Evolutionary conservation across 345 rosid genomes (phyloP).

Genomic region (Eutrema heterophyllum): DNA sequence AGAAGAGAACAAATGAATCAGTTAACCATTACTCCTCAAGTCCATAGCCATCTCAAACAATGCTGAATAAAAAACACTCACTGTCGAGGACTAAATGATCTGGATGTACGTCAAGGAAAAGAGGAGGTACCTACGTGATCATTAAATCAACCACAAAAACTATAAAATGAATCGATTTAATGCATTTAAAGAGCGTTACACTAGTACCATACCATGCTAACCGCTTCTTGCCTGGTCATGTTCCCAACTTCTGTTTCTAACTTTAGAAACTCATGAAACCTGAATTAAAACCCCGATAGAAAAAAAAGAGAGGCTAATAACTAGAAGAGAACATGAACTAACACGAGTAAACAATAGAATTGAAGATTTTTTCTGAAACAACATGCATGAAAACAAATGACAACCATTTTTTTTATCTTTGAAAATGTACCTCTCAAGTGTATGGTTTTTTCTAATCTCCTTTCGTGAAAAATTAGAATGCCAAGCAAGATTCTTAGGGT

Average conservation of each 20-base stretch:
- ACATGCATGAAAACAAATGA: neutral
- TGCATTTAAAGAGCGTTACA: neutral
- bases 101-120: conserved; percentile 78
- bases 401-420: neutral
- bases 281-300: conserved; percentile 18
- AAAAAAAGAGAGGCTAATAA: neutral
- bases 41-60: neutral
- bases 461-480: conserved; percentile 86
- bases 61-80: conserved; percentile 34
- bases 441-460: conserved; percentile 87
- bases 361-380: neutral
- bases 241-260: conserved; percentile 94
- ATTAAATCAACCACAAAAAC: conserved; percentile 5
- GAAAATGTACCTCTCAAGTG: conserved; percentile 68
- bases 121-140: conserved; percentile 74
- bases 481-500: conserved; percentile 88
- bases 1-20: conserved; percentile 11
- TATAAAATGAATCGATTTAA: neutral
- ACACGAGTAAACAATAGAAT: neutral
- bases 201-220: conserved; percentile 74
- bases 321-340: neutral
- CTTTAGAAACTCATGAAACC: conserved; percentile 95
- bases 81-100: conserved; percentile 85
- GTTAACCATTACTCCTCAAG: neutral
- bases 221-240: conserved; percentile 96